Base-by-base conservation (phyloP, 1,284 basidiomycete species). In the Ustanciosporium gigantosporum region DNA sequence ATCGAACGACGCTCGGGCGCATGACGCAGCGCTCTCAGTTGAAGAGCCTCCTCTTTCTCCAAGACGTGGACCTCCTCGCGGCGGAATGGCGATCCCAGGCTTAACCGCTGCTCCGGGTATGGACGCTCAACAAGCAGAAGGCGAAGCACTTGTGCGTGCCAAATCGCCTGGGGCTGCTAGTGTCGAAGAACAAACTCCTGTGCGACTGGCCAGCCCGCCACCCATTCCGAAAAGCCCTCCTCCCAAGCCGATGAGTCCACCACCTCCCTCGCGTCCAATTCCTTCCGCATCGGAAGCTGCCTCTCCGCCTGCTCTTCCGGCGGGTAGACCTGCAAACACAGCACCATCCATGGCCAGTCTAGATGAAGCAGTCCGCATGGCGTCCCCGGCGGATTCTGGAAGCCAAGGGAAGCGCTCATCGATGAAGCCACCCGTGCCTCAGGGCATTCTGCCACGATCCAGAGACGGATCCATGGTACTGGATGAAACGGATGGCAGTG, bases 31-130 rank as follows among this genome's bases (percentile, higher is more conserved):
- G n/a, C 27, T n/a, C 27, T 9, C 9, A 29, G 27, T n/a, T 11
- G 27, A 9, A 11, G 55, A 46, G 0, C 41, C 41, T 3, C 41
- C 22, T 31, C 27, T 46, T 44, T 50, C 41, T 21, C 46, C 45
- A 7, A 27, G 36, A 19, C 45, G 46, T 24, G 39, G 38, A 16
- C 62, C 59, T 42, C 59, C 50, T 1, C 25, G 56, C 36, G 60
- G 78, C 25, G 81, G 79, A 15, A 66, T 68, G 43, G 66, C 61
- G 22, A 67, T 67, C 46, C 56, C 68, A 40, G 60, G 68, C 31
- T 43, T 73, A 35, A 53, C 65, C 23, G 49, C 67, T 14, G 59
- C 46, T 14, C 60, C 60, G 4, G 56, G 46, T 17, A 39, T 47
- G 39, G 52, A 55, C 23, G 56, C 36, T 5, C 37, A 49, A 19